Evolutionary conservation across 2,329 filamentous ascomycete genomes (phyloP), one percentile per base, ranked within the genome.

Genomic region (Ophiostoma ips): DNA sequence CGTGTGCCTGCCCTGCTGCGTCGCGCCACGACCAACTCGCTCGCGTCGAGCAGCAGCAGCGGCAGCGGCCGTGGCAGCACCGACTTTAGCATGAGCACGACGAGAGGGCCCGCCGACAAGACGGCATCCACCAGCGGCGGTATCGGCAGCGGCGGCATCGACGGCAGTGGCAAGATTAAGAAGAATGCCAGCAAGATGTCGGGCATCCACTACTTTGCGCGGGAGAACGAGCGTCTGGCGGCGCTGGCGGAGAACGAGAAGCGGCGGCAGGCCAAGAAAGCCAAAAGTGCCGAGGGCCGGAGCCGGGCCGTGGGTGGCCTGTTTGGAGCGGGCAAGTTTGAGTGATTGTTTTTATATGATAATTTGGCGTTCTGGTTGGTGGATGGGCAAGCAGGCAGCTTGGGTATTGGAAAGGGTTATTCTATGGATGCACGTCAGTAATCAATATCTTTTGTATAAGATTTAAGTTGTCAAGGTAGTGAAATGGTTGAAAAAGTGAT

Each of bases 1-100:
- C 81, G 77, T 58, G 76, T 85, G 1, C 85, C 86, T 0, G 73
- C 76, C 0, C 71, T 92, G 18, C 72, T 92, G 16, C 77, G 85
- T 24, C 76, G 84, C 30, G 84, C 84, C 5, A 90, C 85, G 0
- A 83, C 81, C 12, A 81, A 81, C 60, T 78, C 75, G 24, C 64
- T 74, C 15, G 61, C 71, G 37, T 72, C 61, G 33, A 61, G 62
- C 9, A 63, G 63, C 5, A 59, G 61, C 37, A 61, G 62, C 34
- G 60, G 62, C 6, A 64, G 63, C 3, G 58, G 61, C 28, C 61
- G 40, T 18, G 40, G 40, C 21, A 21, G 62, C n/a, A 62, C 62
- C 24, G n/a, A 62, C 61, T 45, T 34, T 15, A 18, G n/a, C n/a
- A 45, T 45, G 41, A 31, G 24, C 41, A 31, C 41, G n/a, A 45